These are phyloP conservation scores for Primulina tabacum DNA, from an alignment of 257 asterid species.

Conservation along the genomic window DNA sequence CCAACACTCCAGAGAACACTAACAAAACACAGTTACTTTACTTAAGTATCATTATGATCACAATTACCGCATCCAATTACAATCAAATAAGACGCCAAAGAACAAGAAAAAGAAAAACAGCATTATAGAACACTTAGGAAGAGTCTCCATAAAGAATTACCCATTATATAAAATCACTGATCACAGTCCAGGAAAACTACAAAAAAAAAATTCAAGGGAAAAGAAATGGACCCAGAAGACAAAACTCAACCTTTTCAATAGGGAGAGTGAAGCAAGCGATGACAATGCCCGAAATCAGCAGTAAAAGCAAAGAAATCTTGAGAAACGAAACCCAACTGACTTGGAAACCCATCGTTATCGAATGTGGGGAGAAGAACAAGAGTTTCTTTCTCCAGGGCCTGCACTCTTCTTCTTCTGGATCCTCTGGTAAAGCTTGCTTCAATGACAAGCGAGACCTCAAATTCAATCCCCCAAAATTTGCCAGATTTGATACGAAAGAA, in stretches of 20 bases:
- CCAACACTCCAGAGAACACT: background rate
- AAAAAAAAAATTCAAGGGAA: conserved; percentile 8
- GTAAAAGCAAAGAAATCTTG: conserved; percentile 50
- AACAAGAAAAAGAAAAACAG: background rate
- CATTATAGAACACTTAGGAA: background rate
- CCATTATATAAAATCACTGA: background rate
- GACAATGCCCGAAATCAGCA: conserved; percentile 59
- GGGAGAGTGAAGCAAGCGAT: conserved; percentile 91
- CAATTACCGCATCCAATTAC: background rate
- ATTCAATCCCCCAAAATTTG: conserved; percentile 71
- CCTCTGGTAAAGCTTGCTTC: conserved; percentile 67
- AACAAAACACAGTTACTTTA: background rate
- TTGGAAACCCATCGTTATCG: conserved; percentile 56
- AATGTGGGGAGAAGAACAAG: conserved; percentile 39
- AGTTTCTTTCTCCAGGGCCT: conserved; percentile 85
- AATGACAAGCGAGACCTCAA: conserved; percentile 85
- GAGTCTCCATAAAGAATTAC: background rate
- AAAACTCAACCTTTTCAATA: conserved; percentile 60
- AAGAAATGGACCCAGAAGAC: background rate
- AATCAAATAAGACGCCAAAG: background rate
- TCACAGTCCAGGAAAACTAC: conserved; percentile 10
- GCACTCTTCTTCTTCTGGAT: conserved; percentile 59
- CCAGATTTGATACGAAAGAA: conserved; percentile 53
- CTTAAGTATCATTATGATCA: background rate
- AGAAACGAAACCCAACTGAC: conserved; percentile 61